Conservation (phyloP, 2,329 filamentous ascomycete species). For the Berkeleyomyces basicola region DNA sequence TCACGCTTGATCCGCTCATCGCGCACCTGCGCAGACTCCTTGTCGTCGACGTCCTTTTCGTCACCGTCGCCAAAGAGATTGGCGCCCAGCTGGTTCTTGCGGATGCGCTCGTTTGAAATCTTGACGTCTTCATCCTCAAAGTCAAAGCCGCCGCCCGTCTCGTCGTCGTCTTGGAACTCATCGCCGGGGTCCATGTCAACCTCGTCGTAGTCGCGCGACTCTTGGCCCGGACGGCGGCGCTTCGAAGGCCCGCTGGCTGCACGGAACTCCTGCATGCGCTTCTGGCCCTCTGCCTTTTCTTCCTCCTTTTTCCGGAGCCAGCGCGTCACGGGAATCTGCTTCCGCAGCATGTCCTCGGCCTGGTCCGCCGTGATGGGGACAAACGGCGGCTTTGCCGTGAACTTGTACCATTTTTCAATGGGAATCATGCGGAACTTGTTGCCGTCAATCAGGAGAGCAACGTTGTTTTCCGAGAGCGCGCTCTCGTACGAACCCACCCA, state of each 20-base stretch:
- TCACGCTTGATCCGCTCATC: slow-evolving; percentile 53
- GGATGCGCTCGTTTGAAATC: slow-evolving; percentile 54
- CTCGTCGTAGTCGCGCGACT: slow-evolving; percentile 44
- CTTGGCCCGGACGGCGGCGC: slow-evolving; percentile 4
- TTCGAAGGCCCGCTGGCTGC: slow-evolving; percentile 9
- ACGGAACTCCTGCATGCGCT: slow-evolving; percentile 39
- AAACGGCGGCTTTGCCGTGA: slow-evolving; percentile 65
- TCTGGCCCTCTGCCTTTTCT: slow-evolving; percentile 33
- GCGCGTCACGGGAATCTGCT: slow-evolving; percentile 57
- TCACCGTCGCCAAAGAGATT: slow-evolving; percentile 61
- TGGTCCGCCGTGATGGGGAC: slow-evolving; percentile 66
- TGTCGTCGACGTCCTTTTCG: slow-evolving; percentile 56
- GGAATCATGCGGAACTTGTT: slow-evolving; percentile 71
- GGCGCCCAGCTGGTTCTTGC: slow-evolving; percentile 68
- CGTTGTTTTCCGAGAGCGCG: slow-evolving; percentile 69
- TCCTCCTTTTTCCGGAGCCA: slow-evolving; percentile 63
- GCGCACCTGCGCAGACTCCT: slow-evolving; percentile 51
- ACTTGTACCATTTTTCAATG: slow-evolving; percentile 89
- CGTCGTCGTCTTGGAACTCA: slow-evolving; percentile 80
- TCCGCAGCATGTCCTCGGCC: slow-evolving; percentile 67
- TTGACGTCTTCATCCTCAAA: slow-evolving; percentile 72
- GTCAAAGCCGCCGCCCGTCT: slow-evolving; percentile 55
- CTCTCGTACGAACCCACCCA: slow-evolving; percentile 89
- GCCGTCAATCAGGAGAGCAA: slow-evolving; percentile 58
- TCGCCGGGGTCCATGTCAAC: slow-evolving; percentile 46